Conservation (phyloP, 306 rosid species). For the Amphicarpaea edgeworthii region DNA sequence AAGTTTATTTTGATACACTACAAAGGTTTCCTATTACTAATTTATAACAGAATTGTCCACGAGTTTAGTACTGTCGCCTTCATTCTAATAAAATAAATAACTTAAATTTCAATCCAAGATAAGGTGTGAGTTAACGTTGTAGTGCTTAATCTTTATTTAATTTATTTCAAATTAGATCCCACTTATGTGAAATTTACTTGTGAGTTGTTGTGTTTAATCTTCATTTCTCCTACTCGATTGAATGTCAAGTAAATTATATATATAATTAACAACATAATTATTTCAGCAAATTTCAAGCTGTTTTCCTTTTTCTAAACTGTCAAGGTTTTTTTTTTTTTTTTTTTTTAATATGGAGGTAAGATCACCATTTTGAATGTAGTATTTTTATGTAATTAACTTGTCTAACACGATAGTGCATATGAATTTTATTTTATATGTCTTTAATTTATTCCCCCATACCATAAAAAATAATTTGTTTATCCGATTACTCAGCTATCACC, state of each 20-base stretch:
- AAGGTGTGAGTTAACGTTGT: not conserved
- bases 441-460: not conserved
- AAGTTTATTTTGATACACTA: not conserved
- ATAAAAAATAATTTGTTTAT: not conserved
- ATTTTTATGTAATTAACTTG: constrained; percentile 6
- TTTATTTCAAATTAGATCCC: too few relatives aligned
- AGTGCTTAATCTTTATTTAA: not conserved
- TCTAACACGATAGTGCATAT: constrained; percentile 12
- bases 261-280: too few relatives aligned
- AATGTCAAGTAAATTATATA: too few relatives aligned
- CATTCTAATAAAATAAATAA: not conserved
- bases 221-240: too few relatives aligned
- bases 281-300: too few relatives aligned
- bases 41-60: not conserved
- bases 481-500: not conserved
- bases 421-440: not conserved
- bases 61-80: not conserved
- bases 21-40: not conserved
- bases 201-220: too few relatives aligned
- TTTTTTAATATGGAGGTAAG: not conserved
- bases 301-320: not conserved
- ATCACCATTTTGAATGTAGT: not conserved
- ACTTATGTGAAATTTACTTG: too few relatives aligned
- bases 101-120: not conserved
- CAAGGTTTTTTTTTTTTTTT: not conserved